These are phyloP conservation scores for Tuber indicum DNA, from an alignment of 495 filamentous ascomycete genomes.

Conservation along the genomic window DNA sequence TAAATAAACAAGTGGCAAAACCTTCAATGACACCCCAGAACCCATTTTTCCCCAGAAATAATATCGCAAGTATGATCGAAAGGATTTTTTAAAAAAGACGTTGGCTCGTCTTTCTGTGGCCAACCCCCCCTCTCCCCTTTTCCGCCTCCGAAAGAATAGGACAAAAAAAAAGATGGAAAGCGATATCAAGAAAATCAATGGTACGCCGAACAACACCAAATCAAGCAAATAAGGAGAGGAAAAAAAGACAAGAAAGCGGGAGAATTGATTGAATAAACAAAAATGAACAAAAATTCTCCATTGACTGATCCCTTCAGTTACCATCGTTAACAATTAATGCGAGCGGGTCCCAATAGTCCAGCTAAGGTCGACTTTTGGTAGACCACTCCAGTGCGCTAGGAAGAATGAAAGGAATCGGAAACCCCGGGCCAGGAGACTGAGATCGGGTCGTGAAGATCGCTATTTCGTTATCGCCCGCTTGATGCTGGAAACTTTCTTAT, in stretches of 20 bases:
- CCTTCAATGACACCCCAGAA: constrained; percentile 1
- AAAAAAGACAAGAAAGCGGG: neutral
- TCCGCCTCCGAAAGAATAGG: neutral
- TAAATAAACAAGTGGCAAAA: neutral
- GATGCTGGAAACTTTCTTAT: constrained; percentile 11
- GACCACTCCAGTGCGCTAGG: neutral
- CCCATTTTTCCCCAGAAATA: constrained; percentile 3
- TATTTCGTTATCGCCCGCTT: constrained; percentile 28
- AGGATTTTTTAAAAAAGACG: neutral
- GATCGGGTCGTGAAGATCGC: neutral
- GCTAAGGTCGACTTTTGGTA: neutral
- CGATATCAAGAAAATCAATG: constrained; percentile 2
- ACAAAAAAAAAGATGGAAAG: neutral
- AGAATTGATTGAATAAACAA: neutral
- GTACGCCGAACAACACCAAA: constrained; percentile 1
- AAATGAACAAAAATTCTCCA: neutral
- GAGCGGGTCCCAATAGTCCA: neutral
- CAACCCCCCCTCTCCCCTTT: neutral
- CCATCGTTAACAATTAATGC: neutral
- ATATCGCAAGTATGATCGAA: neutral
- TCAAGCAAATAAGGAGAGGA: neutral
- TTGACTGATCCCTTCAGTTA: neutral
- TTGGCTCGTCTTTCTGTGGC: neutral
- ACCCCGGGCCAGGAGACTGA: neutral
- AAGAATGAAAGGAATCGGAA: neutral